phyloP scores from a whole-genome alignment of 2,329 filamentous ascomycete species.

The Ilyonectria sp. region DNA sequence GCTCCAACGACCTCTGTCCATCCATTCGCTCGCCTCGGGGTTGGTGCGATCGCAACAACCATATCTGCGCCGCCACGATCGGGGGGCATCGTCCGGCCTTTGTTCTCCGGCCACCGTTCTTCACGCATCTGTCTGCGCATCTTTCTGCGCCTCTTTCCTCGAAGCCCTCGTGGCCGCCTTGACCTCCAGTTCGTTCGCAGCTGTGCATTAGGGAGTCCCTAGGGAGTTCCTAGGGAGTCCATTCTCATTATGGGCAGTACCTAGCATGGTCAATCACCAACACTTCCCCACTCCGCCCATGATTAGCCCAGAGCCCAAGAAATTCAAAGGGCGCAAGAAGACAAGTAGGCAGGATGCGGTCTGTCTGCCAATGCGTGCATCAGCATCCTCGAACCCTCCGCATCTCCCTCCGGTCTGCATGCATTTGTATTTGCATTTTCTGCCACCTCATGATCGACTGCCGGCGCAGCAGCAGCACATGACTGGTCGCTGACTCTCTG shows the following conservation, averaged over 20 bases:
- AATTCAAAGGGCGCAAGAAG: background rate
- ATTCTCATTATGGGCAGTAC: background rate
- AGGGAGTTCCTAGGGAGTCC: background rate
- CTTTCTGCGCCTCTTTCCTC: constrained; percentile 17
- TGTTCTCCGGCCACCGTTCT: background rate
- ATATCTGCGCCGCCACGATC: constrained; percentile 38
- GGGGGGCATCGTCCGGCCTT: constrained; percentile 4
- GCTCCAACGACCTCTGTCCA: background rate
- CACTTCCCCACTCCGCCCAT: constrained; percentile 22
- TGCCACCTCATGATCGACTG: constrained; percentile 17
- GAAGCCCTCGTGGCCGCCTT: constrained; percentile 28
- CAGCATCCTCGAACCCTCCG: constrained; percentile 7
- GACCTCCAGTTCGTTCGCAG: constrained; percentile 30
- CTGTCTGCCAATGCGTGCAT: constrained; percentile 2
- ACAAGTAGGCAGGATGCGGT: constrained; percentile 1
- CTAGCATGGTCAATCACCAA: constrained; percentile 25
- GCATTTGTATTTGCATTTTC: background rate
- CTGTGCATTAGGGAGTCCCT: constrained; percentile 8
- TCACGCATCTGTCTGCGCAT: background rate
- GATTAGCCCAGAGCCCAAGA: constrained; percentile 11
- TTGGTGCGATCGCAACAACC: constrained; percentile 22
- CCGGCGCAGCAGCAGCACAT: background rate
- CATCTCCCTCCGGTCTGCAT: constrained; percentile 8
- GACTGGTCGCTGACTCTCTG: constrained; percentile 3
- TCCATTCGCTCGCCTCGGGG: constrained; percentile 11